Percentiles rank a stretch among this genome's conserved stretches.
phyloP scores from a whole-genome alignment of 23 red algal genomes.

The Pyropia yezoensis region DNA sequence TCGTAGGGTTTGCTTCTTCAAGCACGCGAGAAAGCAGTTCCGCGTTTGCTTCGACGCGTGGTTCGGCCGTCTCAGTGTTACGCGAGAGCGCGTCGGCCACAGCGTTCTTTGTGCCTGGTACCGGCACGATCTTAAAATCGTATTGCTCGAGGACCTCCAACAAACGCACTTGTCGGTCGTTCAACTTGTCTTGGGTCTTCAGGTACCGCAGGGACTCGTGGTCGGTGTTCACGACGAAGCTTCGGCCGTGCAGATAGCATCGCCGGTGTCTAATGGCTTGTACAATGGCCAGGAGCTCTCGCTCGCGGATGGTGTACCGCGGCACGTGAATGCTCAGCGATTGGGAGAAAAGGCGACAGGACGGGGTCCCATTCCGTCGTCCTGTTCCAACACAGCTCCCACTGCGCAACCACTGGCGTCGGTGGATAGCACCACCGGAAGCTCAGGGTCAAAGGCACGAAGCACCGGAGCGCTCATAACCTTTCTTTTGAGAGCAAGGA shows the following conservation, averaged over 20 bases:
- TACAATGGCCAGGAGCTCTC: constrained; percentile 2
- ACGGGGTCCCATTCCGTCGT: background rate
- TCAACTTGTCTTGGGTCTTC: constrained; percentile 1
- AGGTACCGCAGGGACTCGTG: constrained; percentile 16
- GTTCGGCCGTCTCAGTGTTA: no score
- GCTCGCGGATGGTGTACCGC: constrained; percentile 1
- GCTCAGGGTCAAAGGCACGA: no score
- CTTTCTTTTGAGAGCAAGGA: background rate
- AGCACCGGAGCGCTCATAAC: no score
- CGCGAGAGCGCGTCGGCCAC: constrained; percentile 12
- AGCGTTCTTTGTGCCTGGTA: constrained; percentile 13
- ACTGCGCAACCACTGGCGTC: constrained; percentile 12
- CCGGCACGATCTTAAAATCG: constrained; percentile 12
- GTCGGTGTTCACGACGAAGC: constrained; percentile 12
- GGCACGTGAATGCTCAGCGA: constrained; percentile 2
- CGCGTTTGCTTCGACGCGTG: no score
- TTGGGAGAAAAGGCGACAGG: constrained; percentile 4
- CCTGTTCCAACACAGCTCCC: constrained; percentile 16
- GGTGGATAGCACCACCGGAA: background rate
- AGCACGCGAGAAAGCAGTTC: no score
- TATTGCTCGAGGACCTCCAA: constrained; percentile 9
- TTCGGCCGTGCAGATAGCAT: constrained; percentile 5
- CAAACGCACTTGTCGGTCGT: constrained; percentile 5
- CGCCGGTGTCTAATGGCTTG: constrained; percentile 1
- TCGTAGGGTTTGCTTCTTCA: no score